phyloP scores from a whole-genome alignment of 2,329 filamentous ascomycete species.

The Laburnicola sp. region DNA sequence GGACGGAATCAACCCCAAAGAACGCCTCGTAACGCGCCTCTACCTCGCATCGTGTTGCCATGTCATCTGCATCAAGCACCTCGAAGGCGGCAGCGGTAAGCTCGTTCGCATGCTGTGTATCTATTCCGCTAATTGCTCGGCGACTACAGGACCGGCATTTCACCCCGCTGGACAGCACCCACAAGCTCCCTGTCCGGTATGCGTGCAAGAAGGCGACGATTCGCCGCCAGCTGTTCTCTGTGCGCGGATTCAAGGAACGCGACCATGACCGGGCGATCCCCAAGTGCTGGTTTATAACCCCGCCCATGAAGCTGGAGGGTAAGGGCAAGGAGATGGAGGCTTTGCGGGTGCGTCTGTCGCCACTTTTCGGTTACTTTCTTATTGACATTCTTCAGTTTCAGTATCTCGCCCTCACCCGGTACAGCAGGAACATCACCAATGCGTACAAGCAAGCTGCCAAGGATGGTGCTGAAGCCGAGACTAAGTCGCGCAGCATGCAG shows the following conservation, averaged over 20 bases:
- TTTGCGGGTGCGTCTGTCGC: slow-evolving; percentile 41
- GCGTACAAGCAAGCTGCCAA: slow-evolving; percentile 23
- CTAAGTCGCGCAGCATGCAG: slow-evolving; percentile 31
- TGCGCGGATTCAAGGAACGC: slow-evolving; percentile 49
- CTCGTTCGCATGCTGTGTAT: background rate
- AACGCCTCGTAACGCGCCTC: slow-evolving; percentile 49
- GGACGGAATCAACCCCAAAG: slow-evolving; percentile 40
- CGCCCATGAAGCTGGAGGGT: slow-evolving; percentile 49
- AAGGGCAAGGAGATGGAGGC: slow-evolving; percentile 46
- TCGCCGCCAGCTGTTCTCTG: slow-evolving; percentile 47
- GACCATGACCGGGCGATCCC: slow-evolving; percentile 52
- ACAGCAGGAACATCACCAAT: slow-evolving; percentile 27
- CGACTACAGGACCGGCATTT: slow-evolving; percentile 50
- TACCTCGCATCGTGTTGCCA: slow-evolving; percentile 56
- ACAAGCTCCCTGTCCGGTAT: slow-evolving; percentile 51
- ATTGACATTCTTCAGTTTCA: slow-evolving; percentile 49
- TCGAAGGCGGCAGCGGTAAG: slow-evolving; percentile 53
- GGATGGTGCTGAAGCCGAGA: slow-evolving; percentile 20
- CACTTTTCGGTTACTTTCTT: background rate
- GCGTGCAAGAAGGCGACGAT: slow-evolving; percentile 42
- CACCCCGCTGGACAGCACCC: slow-evolving; percentile 48
- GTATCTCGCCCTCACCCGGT: slow-evolving; percentile 42
- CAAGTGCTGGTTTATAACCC: slow-evolving; percentile 47
- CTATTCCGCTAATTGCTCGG: background rate
- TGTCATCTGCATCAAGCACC: slow-evolving; percentile 53